phyloP scores from a whole-genome alignment of 2,329 filamentous ascomycete species.

The Colletotrichum sansevieriae region DNA sequence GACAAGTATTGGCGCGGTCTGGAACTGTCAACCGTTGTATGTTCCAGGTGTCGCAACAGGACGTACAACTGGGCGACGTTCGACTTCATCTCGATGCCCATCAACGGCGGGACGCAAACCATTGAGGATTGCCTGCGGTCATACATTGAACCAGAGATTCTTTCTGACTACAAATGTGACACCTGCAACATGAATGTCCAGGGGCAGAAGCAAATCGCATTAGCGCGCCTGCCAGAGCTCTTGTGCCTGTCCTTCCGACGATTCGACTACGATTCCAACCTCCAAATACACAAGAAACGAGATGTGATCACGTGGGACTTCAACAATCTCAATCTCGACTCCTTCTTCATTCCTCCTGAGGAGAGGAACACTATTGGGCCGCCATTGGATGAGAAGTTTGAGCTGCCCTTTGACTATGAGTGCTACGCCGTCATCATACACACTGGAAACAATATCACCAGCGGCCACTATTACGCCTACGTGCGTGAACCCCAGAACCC shows the following conservation, averaged over 20 bases:
- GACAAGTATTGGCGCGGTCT: slow-evolving; percentile 85
- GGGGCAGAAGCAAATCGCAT: slow-evolving; percentile 77
- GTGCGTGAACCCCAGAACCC: slow-evolving; percentile 68
- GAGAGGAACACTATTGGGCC: slow-evolving; percentile 48
- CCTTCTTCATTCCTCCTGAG: slow-evolving; percentile 56
- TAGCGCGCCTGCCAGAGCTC: slow-evolving; percentile 83
- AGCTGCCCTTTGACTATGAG: slow-evolving; percentile 79
- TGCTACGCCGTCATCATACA: slow-evolving; percentile 89
- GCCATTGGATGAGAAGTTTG: slow-evolving; percentile 54
- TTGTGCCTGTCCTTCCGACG: slow-evolving; percentile 83
- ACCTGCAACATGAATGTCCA: slow-evolving; percentile 77
- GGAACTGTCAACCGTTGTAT: slow-evolving; percentile 78
- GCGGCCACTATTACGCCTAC: slow-evolving; percentile 85
- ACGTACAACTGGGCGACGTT: slow-evolving; percentile 59
- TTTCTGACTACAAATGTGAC: slow-evolving; percentile 80
- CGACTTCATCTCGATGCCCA: slow-evolving; percentile 67
- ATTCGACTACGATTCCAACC: slow-evolving; percentile 54
- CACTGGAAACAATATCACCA: slow-evolving; percentile 73
- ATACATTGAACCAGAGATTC: slow-evolving; percentile 75
- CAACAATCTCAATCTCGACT: slow-evolving; percentile 71
- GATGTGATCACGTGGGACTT: slow-evolving; percentile 83
- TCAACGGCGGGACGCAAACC: slow-evolving; percentile 51
- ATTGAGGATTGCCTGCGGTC: slow-evolving; percentile 76
- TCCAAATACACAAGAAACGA: slow-evolving; percentile 67
- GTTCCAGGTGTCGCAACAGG: slow-evolving; percentile 68